These are phyloP conservation scores for Xerocomellus intermedius DNA, from an alignment of 768 basidiomycete species.

Conservation along the genomic window DNA sequence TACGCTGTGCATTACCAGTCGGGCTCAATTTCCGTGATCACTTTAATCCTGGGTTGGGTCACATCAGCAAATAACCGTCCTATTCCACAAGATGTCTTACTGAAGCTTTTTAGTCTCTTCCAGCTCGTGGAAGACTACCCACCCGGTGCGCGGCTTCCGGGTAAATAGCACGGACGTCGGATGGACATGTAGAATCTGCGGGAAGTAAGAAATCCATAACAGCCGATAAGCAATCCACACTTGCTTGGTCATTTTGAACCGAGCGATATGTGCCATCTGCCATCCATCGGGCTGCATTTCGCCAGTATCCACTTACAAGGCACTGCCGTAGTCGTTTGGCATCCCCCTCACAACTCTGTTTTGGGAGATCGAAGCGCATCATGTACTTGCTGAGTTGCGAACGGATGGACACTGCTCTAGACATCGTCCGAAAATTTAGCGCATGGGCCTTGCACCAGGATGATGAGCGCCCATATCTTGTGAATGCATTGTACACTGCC, in stretches of 20 bases:
- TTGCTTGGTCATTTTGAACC: slow-evolving; percentile 79
- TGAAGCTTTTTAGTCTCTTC: slow-evolving; percentile 95
- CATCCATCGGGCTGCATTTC: slow-evolving; percentile 87
- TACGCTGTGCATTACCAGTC: slow-evolving; percentile 66
- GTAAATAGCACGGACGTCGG: slow-evolving; percentile 95
- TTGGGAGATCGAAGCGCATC: slow-evolving; percentile 79
- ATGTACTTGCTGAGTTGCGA: slow-evolving; percentile 96
- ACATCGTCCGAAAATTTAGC: slow-evolving; percentile 91
- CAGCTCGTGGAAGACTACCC: slow-evolving; percentile 95
- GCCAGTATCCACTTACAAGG: slow-evolving; percentile 90
- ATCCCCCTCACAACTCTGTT: slow-evolving; percentile 89
- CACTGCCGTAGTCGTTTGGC: slow-evolving; percentile 79
- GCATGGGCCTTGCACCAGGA: slow-evolving; percentile 94
- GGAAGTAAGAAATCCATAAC: not conserved
- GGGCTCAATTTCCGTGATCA: slow-evolving; percentile 91
- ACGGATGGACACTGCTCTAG: slow-evolving; percentile 90
- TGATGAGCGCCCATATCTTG: slow-evolving; percentile 75
- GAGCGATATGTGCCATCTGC: slow-evolving; percentile 93
- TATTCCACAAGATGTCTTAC: slow-evolving; percentile 42
- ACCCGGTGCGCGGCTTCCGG: slow-evolving; percentile 83
- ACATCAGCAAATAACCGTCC: slow-evolving; percentile 9
- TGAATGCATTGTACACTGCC: slow-evolving; percentile 91
- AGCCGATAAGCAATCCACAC: slow-evolving; percentile 19
- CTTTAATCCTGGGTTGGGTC: slow-evolving; percentile 63
- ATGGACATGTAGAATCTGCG: slow-evolving; percentile 82